These are phyloP conservation scores for Scutellaria baicalensis DNA, from an alignment of 257 asterid species.

Conservation along the genomic window DNA sequence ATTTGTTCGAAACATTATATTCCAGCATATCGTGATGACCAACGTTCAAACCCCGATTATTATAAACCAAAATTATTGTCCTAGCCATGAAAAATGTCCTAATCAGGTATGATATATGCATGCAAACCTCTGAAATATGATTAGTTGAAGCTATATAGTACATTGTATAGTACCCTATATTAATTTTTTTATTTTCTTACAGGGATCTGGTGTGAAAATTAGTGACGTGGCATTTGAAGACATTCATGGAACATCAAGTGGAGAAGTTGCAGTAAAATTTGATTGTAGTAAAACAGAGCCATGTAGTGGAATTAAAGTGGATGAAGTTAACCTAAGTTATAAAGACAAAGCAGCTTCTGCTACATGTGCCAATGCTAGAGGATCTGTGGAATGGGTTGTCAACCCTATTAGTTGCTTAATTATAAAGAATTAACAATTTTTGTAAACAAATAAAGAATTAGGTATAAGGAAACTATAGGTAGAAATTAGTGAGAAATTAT, in stretches of 20 bases:
- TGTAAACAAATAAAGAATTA: too few species aligned
- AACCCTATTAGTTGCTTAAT: slow-evolving; percentile 18
- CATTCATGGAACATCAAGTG: slow-evolving; percentile 43
- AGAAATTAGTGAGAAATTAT: too few species aligned
- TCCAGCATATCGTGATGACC: slow-evolving; percentile 28
- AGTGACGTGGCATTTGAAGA: slow-evolving; percentile 35
- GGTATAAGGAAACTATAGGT: too few species aligned
- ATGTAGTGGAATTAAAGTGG: slow-evolving; percentile 26
- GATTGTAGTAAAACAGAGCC: slow-evolving; percentile 31
- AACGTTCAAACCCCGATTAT: slow-evolving; percentile 45
- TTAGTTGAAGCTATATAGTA: too few species aligned
- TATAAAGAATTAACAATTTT: neutral
- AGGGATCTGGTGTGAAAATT: slow-evolving; percentile 36
- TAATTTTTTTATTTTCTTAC: neutral
- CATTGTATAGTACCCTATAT: too few species aligned
- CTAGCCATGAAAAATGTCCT: slow-evolving; percentile 27
- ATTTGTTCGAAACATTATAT: slow-evolving; percentile 29
- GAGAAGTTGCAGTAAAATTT: slow-evolving; percentile 26
- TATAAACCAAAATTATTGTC: slow-evolving; percentile 56
- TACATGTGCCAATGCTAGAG: slow-evolving; percentile 25
- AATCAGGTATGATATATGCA: slow-evolving; percentile 16
- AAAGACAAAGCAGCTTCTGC: slow-evolving; percentile 21
- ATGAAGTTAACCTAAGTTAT: slow-evolving; percentile 18
- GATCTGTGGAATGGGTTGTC: slow-evolving; percentile 8
- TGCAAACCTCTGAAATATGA: neutral